Base-by-base conservation (phyloP, 2,329 filamentous ascomycete species). In the Xylariales sp. region DNA sequence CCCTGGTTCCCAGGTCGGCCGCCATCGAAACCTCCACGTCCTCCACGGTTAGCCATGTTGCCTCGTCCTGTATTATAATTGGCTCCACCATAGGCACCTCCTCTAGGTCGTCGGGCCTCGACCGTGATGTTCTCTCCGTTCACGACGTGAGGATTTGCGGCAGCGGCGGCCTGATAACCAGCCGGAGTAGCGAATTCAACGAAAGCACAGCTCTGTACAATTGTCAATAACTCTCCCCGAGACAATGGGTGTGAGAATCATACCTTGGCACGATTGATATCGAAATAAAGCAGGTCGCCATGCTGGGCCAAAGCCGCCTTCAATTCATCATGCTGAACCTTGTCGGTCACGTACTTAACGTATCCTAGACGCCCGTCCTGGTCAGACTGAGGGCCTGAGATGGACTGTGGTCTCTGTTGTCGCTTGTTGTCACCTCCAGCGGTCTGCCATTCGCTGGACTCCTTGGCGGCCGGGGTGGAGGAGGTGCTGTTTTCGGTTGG, bases 291-390 rank as follows among this genome's bases (percentile, higher is more conserved):
- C 43, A 90, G 63, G 56, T 84, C 77, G 49, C 87, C 84, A 52
- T 83, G 89, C 53, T 82, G 79, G 52, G 80, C 73, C 38, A 98
- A 71, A 40, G 80, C 76, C 40, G 75, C 73, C 63, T 76, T 84
- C 45, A 98, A 73, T 34, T 88, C 79, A 29, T 80, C 78, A 11
- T 82, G 76, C 59, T 87, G 78, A 39, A 98, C 83, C 68, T 89
- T 90, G 24, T 95, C 89, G 37, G 83, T 91, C 37, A 97, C 91
- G 55, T 91, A 95, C 74, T 95, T 95, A 65, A 98, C 88, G 65
- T 96, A 97, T 15, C 86, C 93, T 52, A 89, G 78, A 40, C 83
- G 83, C 47, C 80, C 80, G 48, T 91, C 84, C 57, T 88, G 85
- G 57, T 90, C 86, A 34, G 69, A 60, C n/a, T 69, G 64, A 19